These are phyloP conservation scores for Candida labiduridarum DNA, from an alignment of 1,139 yeast species.

Conservation along the genomic window DNA sequence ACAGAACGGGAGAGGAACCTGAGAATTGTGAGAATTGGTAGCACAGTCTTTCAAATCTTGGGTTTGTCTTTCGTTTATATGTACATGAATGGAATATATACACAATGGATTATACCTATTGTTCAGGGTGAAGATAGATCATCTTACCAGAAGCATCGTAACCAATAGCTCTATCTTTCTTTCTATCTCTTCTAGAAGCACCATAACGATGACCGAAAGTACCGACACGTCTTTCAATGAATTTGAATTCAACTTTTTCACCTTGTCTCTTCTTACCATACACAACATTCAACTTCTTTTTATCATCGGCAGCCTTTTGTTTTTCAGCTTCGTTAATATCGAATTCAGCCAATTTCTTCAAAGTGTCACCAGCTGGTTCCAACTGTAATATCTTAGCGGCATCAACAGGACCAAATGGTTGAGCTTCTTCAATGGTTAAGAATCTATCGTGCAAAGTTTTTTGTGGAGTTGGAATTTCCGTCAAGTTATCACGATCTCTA, in stretches of 20 bases:
- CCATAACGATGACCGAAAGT: slow-evolving; percentile 91
- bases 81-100: slow-evolving; percentile 6
- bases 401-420: slow-evolving; percentile 96
- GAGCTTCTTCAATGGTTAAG: slow-evolving; percentile 88
- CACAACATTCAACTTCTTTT: slow-evolving; percentile 34
- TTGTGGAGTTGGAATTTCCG: slow-evolving; percentile 93
- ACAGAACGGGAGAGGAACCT: no score
- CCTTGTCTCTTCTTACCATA: slow-evolving; percentile 54
- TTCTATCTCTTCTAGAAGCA: slow-evolving; percentile 84
- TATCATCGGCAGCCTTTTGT: slow-evolving; percentile 19
- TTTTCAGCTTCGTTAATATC: slow-evolving; percentile 39
- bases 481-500: slow-evolving; percentile 62
- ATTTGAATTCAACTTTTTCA: slow-evolving; percentile 69
- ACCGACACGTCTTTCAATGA: slow-evolving; percentile 78
- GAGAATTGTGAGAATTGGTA: not conserved
- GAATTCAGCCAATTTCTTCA: slow-evolving; percentile 64
- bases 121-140: slow-evolving; percentile 31
- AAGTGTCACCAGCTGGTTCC: slow-evolving; percentile 81
- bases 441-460: slow-evolving; percentile 84
- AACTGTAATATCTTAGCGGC: slow-evolving; percentile 86
- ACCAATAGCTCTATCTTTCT: slow-evolving; percentile 79
- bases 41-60: not conserved
- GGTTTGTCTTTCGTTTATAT: not conserved
- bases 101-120: slow-evolving; percentile 2
- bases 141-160: slow-evolving; percentile 73